Evolutionary conservation across 169 alveolate genomes (phyloP).

Genomic region (Hammondia hammondi): DNA sequence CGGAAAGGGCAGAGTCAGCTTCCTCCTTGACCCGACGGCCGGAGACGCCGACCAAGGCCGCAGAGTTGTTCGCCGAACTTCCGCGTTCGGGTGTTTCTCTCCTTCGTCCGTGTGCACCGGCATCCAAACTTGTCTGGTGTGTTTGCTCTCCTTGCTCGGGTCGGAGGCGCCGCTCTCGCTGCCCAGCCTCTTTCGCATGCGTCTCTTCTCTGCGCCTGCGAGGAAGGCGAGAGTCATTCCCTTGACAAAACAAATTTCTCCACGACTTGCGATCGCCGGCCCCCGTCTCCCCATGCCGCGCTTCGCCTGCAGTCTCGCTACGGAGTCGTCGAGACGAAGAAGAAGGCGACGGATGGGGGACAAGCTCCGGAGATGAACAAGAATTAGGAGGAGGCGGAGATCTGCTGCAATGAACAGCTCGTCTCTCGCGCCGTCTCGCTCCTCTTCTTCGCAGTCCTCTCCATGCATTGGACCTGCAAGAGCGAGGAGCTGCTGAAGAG

Average conservation of each 20-base stretch:
- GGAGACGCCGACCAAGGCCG: not conserved
- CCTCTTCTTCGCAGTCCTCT: not conserved
- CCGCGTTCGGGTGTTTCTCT: too few relatives aligned
- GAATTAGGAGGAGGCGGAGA: not conserved
- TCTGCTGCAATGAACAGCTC: not conserved
- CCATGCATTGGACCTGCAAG: not conserved
- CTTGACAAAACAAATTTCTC: not conserved
- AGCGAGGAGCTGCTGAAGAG: not conserved
- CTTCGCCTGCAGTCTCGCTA: not conserved
- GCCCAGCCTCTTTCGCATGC: not conserved
- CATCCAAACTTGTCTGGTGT: too few relatives aligned
- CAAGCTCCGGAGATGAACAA: not conserved
- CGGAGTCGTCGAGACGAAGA: not conserved
- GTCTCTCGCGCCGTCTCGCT: not conserved
- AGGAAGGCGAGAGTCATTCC: not conserved
- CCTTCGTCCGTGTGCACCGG: too few relatives aligned
- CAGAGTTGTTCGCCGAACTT: too few relatives aligned
- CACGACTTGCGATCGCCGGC: not conserved
- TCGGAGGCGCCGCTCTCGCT: not conserved
- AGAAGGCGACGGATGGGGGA: not conserved
- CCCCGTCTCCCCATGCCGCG: not conserved
- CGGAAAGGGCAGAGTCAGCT: not conserved
- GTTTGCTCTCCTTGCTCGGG: too few relatives aligned
- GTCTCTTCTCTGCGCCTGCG: not conserved
- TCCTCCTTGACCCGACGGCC: not conserved